A percentile compares a stretch with the other conserved stretches of the same genome.
These are phyloP conservation scores for Fusarium sp. DNA, from an alignment of 2,329 filamentous ascomycete species.

Conservation along the genomic window DNA sequence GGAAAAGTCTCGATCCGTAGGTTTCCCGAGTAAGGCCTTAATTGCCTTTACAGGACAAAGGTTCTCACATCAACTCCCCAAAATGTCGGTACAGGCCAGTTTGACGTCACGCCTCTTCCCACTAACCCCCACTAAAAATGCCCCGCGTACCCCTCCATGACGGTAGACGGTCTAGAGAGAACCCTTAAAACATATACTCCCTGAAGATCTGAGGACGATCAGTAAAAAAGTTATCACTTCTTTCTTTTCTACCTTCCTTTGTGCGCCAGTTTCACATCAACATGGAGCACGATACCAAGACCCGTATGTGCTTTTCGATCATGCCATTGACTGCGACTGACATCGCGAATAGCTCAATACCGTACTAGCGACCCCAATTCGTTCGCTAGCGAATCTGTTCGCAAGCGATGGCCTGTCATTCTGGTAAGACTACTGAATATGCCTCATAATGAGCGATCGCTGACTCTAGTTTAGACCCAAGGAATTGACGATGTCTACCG, in stretches of 20 bases:
- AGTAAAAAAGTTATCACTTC: conserved; percentile 7
- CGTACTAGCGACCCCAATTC: conserved; percentile 86
- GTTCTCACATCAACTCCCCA: no score
- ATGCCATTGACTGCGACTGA: conserved; percentile 26
- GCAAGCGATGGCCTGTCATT: conserved; percentile 94
- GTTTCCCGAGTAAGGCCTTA: no score
- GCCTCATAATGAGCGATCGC: not conserved
- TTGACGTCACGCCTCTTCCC: conserved; percentile 50
- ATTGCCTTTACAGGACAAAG: no score
- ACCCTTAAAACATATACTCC: conserved; percentile 25
- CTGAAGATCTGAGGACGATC: conserved; percentile 26
- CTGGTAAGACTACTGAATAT: conserved; percentile 70
- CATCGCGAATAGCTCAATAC: conserved; percentile 74
- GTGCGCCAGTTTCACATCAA: conserved; percentile 18
- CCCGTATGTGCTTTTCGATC: conserved; percentile 66
- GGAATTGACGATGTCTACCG: conserved; percentile 96
- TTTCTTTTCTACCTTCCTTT: not conserved
- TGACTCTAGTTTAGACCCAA: conserved; percentile 74
- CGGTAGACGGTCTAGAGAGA: conserved; percentile 17
- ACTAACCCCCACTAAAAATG: conserved; percentile 42
- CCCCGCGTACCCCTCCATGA: conserved; percentile 52
- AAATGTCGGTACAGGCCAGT: conserved; percentile 1
- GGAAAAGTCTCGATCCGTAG: no score
- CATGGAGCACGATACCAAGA: conserved; percentile 85
- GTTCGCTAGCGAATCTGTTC: conserved; percentile 88